Evolutionary conservation across 352 stramenopile species (phyloP), one percentile per base, ranked within the genome.

Genomic region (Globisporangium abappressorium): DNA sequence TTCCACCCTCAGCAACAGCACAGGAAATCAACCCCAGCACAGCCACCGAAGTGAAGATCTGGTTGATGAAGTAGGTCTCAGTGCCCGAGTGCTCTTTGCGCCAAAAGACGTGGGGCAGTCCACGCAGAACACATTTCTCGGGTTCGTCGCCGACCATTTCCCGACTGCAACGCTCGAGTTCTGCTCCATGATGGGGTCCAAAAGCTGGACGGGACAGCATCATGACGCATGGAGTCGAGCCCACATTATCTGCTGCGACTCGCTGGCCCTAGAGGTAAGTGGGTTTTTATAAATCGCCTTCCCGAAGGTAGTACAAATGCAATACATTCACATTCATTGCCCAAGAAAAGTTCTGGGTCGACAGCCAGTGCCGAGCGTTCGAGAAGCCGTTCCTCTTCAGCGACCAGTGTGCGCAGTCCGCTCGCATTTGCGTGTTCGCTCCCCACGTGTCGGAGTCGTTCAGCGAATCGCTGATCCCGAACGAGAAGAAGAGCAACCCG

Each of bases 291-390:
- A 38, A 36, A 24, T 22, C 12, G 5, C 18, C 22, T 57, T 36
- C 58, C 3, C 34, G 8, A 8, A 57, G 6, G 24, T 14, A 20
- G 18, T 33, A 46, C 5, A 12, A 24, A 28, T 14, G 12, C 5
- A 46, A 8, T 20, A 4, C 2, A 20, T 12, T 15, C 14, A 46
- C 12, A 46, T 12, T 46, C 12, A 60, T 24, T 51, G 9, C 14
- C 8, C 65, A 79, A 70, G 51, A 63, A 6, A 54, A 63, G 24
- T 47, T 66, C 14, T 70, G 65, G 64, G 24, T 79, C 57, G 73
- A 79, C 41, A 65, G 58, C 1, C 59, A 77, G 14, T 70, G 66
- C n/a, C 70, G 60, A 28, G 33, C 46, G 20, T 66, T 70, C 57
- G 51, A 67, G 12, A 79, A 74, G 62, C 38, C 73, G 8, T 66